Percentiles rank a stretch among this genome's conserved stretches.
phyloP scores from a whole-genome alignment of 2,329 filamentous ascomycete species.

The Talaromyces sp. region DNA sequence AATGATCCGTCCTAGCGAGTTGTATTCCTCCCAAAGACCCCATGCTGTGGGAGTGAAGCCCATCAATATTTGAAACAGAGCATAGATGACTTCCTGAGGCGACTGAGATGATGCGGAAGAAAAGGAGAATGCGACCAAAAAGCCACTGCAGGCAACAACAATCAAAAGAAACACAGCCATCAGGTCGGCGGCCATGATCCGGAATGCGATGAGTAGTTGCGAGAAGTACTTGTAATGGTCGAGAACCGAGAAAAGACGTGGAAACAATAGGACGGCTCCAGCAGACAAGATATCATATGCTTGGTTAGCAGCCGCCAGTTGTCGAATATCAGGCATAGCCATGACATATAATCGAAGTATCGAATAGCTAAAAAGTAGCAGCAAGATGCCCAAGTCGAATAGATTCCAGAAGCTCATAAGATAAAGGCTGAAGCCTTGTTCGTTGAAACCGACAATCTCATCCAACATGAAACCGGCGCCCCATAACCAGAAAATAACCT shows the following conservation, averaged over 20 bases:
- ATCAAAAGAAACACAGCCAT: conserved; percentile 81
- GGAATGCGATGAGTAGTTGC: conserved; percentile 87
- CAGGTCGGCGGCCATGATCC: conserved; percentile 88
- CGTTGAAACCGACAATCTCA: conserved; percentile 91
- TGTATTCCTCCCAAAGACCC: conserved; percentile 82
- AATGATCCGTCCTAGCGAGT: conserved; percentile 70
- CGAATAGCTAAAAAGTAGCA: conserved; percentile 85
- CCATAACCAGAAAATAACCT: conserved; percentile 96
- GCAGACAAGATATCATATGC: conserved; percentile 93
- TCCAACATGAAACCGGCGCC: conserved; percentile 96
- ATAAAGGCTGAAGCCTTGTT: conserved; percentile 93
- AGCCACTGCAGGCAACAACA: conserved; percentile 84
- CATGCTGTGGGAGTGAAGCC: conserved; percentile 93
- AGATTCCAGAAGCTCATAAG: conserved; percentile 98
- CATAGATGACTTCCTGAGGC: conserved; percentile 75
- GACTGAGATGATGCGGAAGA: conserved; percentile 70
- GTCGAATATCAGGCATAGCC: conserved; percentile 68
- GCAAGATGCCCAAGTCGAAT: conserved; percentile 84
- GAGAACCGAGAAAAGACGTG: conserved; percentile 85
- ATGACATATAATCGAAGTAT: conserved; percentile 85
- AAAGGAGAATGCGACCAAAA: conserved; percentile 90
- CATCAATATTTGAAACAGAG: conserved; percentile 91
- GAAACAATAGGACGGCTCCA: conserved; percentile 84
- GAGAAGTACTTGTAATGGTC: conserved; percentile 97
- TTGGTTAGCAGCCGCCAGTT: conserved; percentile 70